phyloP scores from a whole-genome alignment of 768 basidiomycete genomes.

The Mycena indigotica region DNA sequence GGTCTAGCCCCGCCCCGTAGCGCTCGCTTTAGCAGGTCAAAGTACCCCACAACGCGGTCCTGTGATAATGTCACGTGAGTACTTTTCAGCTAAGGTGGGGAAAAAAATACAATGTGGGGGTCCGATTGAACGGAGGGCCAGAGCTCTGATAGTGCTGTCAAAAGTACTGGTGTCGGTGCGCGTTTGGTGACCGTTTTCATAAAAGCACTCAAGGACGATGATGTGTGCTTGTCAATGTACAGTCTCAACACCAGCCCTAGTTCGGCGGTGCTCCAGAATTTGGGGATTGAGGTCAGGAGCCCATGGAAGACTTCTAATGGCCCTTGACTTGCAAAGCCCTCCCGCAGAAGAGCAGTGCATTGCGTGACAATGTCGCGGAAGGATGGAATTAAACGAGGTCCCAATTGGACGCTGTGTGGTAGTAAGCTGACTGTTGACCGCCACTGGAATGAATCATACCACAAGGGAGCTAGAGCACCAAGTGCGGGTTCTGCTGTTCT shows the following conservation, averaged over 20 bases:
- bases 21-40: slow-evolving; percentile 65
- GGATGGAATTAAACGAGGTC: slow-evolving; percentile 86
- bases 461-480: slow-evolving; percentile 57
- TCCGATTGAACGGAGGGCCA: slow-evolving; percentile 48
- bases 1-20: slow-evolving; percentile 66
- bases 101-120: no score
- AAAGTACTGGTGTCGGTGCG: slow-evolving; percentile 63
- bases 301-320: slow-evolving; percentile 56
- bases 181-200: slow-evolving; percentile 72
- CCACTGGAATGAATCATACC: slow-evolving; percentile 51
- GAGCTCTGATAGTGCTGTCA: slow-evolving; percentile 63
- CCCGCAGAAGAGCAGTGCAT: slow-evolving; percentile 51
- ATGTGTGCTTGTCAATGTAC: slow-evolving; percentile 49
- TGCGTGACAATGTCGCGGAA: slow-evolving; percentile 72
- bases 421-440: no score
- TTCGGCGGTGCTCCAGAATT: slow-evolving; percentile 75
- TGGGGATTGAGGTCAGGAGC: slow-evolving; percentile 75
- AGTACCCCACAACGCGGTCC: slow-evolving; percentile 53
- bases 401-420: slow-evolving; percentile 63
- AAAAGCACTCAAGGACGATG: slow-evolving; percentile 47
- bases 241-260: slow-evolving; percentile 57
- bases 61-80: not conserved
- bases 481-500: slow-evolving; percentile 46
- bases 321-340: slow-evolving; percentile 38
- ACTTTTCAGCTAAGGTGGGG: not conserved